Evolutionary conservation across 73 alveolate genomes (phyloP).

Genomic region (Symbiodinium natans): DNA sequence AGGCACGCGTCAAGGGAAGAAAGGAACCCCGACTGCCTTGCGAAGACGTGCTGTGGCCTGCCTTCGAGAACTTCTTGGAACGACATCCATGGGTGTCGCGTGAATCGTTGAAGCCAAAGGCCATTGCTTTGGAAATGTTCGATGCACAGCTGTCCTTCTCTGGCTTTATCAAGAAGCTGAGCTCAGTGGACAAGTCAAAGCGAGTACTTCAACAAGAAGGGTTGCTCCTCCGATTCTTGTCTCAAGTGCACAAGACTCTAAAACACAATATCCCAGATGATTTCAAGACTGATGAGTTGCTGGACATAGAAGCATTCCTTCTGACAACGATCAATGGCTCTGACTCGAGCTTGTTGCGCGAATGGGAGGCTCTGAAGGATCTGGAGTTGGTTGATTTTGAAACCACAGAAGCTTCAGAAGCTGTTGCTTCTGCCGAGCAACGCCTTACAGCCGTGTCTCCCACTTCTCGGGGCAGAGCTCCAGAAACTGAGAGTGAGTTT

Average conservation of each 20-base stretch:
- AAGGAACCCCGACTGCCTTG: constrained; percentile 20
- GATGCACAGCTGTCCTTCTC: constrained; percentile 9
- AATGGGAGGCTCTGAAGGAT: constrained; percentile 36
- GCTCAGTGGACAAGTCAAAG: constrained; percentile 3
- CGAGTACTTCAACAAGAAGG: neutral
- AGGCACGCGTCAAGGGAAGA: constrained; percentile 1
- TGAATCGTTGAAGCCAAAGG: neutral
- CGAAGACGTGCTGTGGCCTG: constrained; percentile 25
- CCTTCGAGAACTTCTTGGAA: neutral
- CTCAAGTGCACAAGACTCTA: constrained; percentile 35
- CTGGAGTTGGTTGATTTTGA: neutral
- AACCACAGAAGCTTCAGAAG: neutral
- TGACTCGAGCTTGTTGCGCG: constrained; percentile 25
- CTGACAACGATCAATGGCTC: neutral
- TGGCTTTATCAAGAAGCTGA: neutral
- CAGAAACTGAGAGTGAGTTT: neutral
- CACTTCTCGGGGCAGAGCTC: neutral
- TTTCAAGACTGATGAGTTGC: constrained; percentile 7
- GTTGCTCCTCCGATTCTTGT: neutral
- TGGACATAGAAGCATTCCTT: constrained; percentile 15
- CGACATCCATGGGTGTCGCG: constrained; percentile 15
- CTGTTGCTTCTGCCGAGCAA: neutral
- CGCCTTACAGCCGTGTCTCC: neutral
- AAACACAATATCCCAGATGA: constrained; percentile 31
- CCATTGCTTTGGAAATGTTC: constrained; percentile 9